Conservation (phyloP, 2,329 filamentous ascomycete genomes). For the Teratosphaeria epicoccoides region DNA sequence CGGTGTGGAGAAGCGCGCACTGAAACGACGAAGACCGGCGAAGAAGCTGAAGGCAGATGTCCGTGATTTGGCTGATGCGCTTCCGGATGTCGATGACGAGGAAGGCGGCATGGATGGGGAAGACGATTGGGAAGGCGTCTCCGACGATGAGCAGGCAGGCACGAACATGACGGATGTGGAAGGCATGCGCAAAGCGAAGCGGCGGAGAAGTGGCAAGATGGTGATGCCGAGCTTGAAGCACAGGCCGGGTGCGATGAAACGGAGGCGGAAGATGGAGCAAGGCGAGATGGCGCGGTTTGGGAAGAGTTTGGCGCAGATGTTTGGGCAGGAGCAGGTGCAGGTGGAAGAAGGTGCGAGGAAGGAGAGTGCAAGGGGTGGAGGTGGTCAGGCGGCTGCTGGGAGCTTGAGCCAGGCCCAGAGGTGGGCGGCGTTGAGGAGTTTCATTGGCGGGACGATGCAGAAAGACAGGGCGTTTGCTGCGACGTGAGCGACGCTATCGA, state of each 20-base stretch:
- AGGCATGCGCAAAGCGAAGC: slow-evolving; percentile 12
- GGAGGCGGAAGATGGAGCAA: slow-evolving; percentile 68
- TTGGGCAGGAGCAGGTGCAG: slow-evolving; percentile 15
- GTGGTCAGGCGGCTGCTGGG: slow-evolving; percentile 18
- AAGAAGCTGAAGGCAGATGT: slow-evolving; percentile 73
- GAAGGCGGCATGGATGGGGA: slow-evolving; percentile 35
- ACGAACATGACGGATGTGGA: slow-evolving; percentile 5
- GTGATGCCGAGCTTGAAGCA: slow-evolving; percentile 64
- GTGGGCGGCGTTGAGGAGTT: slow-evolving; percentile 73
- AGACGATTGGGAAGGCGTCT: slow-evolving; percentile 30
- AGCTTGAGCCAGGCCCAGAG: slow-evolving; percentile 41
- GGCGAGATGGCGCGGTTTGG: slow-evolving; percentile 77
- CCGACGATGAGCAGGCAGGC: slow-evolving; percentile 18
- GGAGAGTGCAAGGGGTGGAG: slow-evolving; percentile 6
- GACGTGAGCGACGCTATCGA: not conserved
- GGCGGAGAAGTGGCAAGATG: slow-evolving; percentile 44
- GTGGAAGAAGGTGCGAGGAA: not conserved
- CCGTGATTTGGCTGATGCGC: slow-evolving; percentile 65
- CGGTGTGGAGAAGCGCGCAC: slow-evolving; percentile 48
- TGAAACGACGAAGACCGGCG: slow-evolving; percentile 53
- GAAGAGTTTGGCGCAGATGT: slow-evolving; percentile 67
- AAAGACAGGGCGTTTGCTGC: slow-evolving; percentile 63
- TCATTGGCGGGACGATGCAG: slow-evolving; percentile 82
- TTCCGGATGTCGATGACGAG: slow-evolving; percentile 47
- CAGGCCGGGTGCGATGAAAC: slow-evolving; percentile 69